phyloP scores from a whole-genome alignment of 768 basidiomycete species.

The Botryobasidium botryosum region DNA sequence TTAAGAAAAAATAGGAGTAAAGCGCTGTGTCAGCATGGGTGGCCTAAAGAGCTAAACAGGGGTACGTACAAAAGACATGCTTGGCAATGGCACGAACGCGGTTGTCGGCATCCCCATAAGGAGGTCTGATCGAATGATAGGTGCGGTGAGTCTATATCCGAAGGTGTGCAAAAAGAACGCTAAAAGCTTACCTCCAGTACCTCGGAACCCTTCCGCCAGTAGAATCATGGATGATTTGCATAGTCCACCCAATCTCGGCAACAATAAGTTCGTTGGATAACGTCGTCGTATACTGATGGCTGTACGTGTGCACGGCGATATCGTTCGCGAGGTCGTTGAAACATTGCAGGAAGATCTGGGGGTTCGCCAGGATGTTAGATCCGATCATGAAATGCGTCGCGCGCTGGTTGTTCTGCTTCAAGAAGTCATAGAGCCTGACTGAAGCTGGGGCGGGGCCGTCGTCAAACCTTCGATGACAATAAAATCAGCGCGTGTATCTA shows the following conservation, averaged over 20 bases:
- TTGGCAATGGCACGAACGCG: conserved; percentile 73
- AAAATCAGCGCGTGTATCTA: too few species aligned
- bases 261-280: conserved; percentile 56
- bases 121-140: conserved; percentile 42
- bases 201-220: conserved; percentile 54
- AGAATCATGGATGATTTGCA: conserved; percentile 53
- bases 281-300: conserved; percentile 69
- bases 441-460: conserved; percentile 49
- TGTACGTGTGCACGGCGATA: conserved; percentile 42
- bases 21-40: too few species aligned
- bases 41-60: too few species aligned
- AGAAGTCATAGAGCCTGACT: conserved; percentile 40
- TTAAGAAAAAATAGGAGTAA: too few species aligned
- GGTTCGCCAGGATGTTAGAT: conserved; percentile 45
- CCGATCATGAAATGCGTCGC: conserved; percentile 90
- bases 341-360: conserved; percentile 36
- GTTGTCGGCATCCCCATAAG: conserved; percentile 66
- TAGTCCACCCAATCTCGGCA: conserved; percentile 68
- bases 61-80: conserved; percentile 72
- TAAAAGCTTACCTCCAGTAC: too few species aligned
- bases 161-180: too few species aligned
- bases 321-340: conserved; percentile 23
- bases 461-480: too few species aligned
- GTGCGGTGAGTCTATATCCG: too few species aligned
- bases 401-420: conserved; percentile 42